Percentiles rank a stretch among this genome's conserved stretches.
phyloP scores from a whole-genome alignment of 1,284 basidiomycete genomes.

The Tylopilus sp. region DNA sequence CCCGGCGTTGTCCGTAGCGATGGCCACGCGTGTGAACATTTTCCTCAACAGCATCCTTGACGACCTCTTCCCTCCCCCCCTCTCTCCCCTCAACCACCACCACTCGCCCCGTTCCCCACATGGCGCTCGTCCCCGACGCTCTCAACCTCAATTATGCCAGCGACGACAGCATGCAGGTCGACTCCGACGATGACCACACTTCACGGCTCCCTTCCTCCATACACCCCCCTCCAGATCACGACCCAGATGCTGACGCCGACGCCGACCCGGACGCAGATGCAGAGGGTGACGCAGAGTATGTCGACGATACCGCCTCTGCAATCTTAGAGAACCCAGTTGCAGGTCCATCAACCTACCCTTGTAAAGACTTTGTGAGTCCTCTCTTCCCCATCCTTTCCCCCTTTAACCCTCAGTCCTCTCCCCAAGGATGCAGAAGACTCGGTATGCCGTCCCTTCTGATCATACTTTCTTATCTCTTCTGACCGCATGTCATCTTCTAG shows the following conservation, averaged over 20 bases:
- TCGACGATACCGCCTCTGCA: slow-evolving; percentile 29
- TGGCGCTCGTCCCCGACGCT: slow-evolving; percentile 36
- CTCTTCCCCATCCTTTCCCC: neutral
- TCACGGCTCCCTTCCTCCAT: slow-evolving; percentile 19
- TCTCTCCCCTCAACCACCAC: slow-evolving; percentile 33
- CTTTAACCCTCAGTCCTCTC: slow-evolving; percentile 12
- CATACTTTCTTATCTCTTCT: slow-evolving; percentile 21
- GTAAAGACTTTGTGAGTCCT: slow-evolving; percentile 27
- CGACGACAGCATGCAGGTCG: slow-evolving; percentile 44
- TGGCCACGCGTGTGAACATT: slow-evolving; percentile 64
- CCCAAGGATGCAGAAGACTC: slow-evolving; percentile 62
- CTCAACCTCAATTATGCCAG: slow-evolving; percentile 37
- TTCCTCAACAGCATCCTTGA: slow-evolving; percentile 62
- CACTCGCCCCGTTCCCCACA: slow-evolving; percentile 29
- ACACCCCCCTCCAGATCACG: slow-evolving; percentile 31
- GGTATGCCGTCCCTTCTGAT: slow-evolving; percentile 40
- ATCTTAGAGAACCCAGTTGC: slow-evolving; percentile 32
- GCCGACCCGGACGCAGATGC: slow-evolving; percentile 34
- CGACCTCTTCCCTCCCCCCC: slow-evolving; percentile 41
- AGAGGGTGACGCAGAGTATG: slow-evolving; percentile 40
- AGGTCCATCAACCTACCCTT: slow-evolving; percentile 30
- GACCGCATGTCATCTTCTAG: slow-evolving; percentile 36
- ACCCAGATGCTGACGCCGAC: slow-evolving; percentile 30
- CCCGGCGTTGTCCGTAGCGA: slow-evolving; percentile 69
- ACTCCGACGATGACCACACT: slow-evolving; percentile 40